Evolutionary conservation across 169 alveolate species (phyloP).

Genomic region (Fabrea salina): DNA sequence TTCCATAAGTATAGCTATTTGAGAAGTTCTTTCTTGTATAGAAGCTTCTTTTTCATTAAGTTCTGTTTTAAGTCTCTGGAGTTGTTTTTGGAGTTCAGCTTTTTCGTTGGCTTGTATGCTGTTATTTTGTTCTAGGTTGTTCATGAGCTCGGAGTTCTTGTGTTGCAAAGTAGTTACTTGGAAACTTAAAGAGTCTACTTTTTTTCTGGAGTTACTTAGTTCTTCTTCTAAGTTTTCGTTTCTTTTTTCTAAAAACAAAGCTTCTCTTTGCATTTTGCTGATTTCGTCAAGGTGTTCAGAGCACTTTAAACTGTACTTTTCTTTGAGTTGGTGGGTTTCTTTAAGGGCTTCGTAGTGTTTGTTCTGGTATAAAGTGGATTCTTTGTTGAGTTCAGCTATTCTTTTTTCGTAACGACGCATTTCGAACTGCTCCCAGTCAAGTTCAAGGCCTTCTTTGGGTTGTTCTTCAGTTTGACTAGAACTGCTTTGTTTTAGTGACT

Average conservation of each 20-base stretch:
- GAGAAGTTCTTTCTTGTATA: background rate
- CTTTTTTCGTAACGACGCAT: background rate
- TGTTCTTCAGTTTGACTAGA: background rate
- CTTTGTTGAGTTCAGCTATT: slow-evolving; percentile 7
- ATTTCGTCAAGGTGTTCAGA: background rate
- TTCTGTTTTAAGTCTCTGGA: background rate
- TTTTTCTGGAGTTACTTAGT: background rate
- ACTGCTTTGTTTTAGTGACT: slow-evolving; percentile 4
- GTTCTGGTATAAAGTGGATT: background rate
- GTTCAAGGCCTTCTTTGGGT: background rate
- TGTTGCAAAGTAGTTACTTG: background rate
- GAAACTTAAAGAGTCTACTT: background rate
- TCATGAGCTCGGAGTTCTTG: background rate
- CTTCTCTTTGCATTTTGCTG: background rate
- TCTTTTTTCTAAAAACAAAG: background rate
- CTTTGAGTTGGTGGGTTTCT: background rate
- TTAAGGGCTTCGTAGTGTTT: background rate
- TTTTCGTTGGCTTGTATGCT: background rate
- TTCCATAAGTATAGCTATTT: slow-evolving; percentile 4
- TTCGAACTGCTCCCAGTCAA: slow-evolving; percentile 12
- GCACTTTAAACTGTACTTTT: no score
- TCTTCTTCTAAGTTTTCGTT: background rate
- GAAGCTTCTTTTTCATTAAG: background rate
- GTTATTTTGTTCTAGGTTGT: background rate
- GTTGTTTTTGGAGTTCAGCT: background rate